Base-by-base conservation (phyloP, 2,329 filamentous ascomycete species). In the Phyllosticta ampelicida region DNA sequence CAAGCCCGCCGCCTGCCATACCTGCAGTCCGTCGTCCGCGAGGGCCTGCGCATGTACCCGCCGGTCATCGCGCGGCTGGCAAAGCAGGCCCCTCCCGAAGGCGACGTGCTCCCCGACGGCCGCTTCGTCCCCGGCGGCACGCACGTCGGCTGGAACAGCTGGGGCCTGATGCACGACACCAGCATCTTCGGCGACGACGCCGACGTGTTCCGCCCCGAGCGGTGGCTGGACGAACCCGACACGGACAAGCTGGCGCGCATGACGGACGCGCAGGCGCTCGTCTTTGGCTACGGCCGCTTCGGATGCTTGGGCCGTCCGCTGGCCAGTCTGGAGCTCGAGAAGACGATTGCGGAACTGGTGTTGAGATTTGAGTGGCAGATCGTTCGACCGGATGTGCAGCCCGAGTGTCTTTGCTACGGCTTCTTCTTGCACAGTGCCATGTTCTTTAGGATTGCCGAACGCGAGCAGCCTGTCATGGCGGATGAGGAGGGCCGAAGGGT, bases 21-120 rank as follows among this genome's bases (percentile, higher is more conserved):
- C 60, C 64, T 79, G 2, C 68, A 72, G 58, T 76, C 76, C 3
- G 75, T 76, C 44, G 72, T 79, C 55, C 76, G 76, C 29, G 77
- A 79, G 63, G 75, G 69, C 6, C 63, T 79, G 48, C 68, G 77
- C 16, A 68, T 78, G 29, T 75, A 76, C 55, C 76, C 76, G 3
- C 70, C 71, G 3, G 61, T 66, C 11, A 64, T 65, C 18, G 68
- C 68, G 26, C 57, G 72, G 30, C 68, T 71, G 55, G 66, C 66
- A 0, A 67, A 66, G 36, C 59, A 70, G 16, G 64, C 67, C 0
- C 71, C 71, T 0, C 55, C 64, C n/a, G 63, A 56, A 16, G 70
- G 70, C 21, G 71, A 73, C 36, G 63, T 65, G 55, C 48, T 63
- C 21, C 23, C 9, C 21, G 49, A 70, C 28, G 66, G 72, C 28